A percentile compares a stretch with the other conserved stretches of the same genome.
Evolutionary conservation across 768 basidiomycete genomes (phyloP).

Genomic region (Phylloporus sp.): DNA sequence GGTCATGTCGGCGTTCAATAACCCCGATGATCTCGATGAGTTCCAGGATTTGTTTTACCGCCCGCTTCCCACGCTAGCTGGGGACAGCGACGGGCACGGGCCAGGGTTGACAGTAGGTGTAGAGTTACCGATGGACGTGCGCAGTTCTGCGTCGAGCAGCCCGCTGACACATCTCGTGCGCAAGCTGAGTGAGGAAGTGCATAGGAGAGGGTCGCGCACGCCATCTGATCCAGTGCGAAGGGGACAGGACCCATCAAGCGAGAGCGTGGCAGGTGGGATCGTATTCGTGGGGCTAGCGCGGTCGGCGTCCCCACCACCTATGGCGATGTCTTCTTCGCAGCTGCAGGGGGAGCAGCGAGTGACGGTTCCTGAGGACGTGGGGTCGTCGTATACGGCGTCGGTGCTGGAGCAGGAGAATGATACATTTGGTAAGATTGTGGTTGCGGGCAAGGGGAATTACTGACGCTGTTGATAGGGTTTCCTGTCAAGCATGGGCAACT

Average conservation of each 20-base stretch:
- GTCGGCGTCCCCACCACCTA: constrained; percentile 15
- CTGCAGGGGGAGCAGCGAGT: constrained; percentile 4
- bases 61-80: constrained; percentile 30
- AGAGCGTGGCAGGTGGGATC: constrained; percentile 6
- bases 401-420: constrained; percentile 23
- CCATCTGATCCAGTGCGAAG: constrained; percentile 7
- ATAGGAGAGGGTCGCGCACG: constrained; percentile 3
- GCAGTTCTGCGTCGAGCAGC: constrained; percentile 30
- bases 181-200: constrained; percentile 38
- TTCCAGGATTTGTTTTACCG: constrained; percentile 74
- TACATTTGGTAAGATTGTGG: constrained; percentile 25
- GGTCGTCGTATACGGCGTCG: constrained; percentile 24
- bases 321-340: constrained; percentile 6
- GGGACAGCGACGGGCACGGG: neutral
- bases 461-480: constrained; percentile 16
- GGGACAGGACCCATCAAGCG: constrained; percentile 6
- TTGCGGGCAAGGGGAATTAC: neutral
- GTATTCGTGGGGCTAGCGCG: constrained; percentile 17
- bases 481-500: constrained; percentile 21
- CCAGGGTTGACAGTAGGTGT: neutral
- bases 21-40: constrained; percentile 63
- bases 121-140: constrained; percentile 29
- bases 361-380: constrained; percentile 24
- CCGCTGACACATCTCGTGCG: constrained; percentile 38
- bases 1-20: constrained; percentile 47